phyloP scores from a whole-genome alignment of 441 rosid genomes.

The Populus trichocarpa region DNA sequence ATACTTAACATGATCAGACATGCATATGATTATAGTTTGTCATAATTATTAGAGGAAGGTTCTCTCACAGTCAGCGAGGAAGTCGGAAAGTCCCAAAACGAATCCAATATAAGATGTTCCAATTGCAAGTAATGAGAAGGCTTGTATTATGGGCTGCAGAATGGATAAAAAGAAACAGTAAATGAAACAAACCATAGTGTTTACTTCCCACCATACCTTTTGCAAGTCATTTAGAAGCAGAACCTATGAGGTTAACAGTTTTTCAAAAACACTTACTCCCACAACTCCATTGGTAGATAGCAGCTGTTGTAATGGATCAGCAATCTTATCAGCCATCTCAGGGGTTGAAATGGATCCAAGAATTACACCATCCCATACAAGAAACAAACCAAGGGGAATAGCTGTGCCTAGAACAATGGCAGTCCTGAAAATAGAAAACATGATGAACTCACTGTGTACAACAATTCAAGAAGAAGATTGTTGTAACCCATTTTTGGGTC shows the following conservation, averaged over 20 bases:
- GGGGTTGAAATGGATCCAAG: slow-evolving; percentile 64
- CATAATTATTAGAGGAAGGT: neutral
- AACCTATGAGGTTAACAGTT: neutral
- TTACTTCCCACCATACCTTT: neutral
- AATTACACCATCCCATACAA: slow-evolving; percentile 87
- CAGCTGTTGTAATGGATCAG: slow-evolving; percentile 78
- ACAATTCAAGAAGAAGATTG: neutral
- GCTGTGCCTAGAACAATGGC: slow-evolving; percentile 87
- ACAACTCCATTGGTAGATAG: slow-evolving; percentile 57
- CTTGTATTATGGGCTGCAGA: slow-evolving; percentile 78
- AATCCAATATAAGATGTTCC: slow-evolving; percentile 92
- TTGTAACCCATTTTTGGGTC: no score
- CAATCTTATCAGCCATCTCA: slow-evolving; percentile 43
- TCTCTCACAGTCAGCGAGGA: slow-evolving; percentile 84
- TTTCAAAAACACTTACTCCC: slow-evolving; percentile 53
- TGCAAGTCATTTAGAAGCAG: slow-evolving; percentile 1
- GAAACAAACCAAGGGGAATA: slow-evolving; percentile 80
- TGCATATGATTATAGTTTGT: neutral
- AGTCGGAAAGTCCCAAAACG: slow-evolving; percentile 83
- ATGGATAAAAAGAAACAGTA: slow-evolving; percentile 10
- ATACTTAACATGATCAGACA: neutral
- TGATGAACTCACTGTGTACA: neutral
- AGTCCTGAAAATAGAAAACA: slow-evolving; percentile 43
- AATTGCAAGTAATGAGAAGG: slow-evolving; percentile 82
- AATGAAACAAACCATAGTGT: neutral